Conservation (phyloP, 345 rosid genomes). For the Ricinus communis region DNA sequence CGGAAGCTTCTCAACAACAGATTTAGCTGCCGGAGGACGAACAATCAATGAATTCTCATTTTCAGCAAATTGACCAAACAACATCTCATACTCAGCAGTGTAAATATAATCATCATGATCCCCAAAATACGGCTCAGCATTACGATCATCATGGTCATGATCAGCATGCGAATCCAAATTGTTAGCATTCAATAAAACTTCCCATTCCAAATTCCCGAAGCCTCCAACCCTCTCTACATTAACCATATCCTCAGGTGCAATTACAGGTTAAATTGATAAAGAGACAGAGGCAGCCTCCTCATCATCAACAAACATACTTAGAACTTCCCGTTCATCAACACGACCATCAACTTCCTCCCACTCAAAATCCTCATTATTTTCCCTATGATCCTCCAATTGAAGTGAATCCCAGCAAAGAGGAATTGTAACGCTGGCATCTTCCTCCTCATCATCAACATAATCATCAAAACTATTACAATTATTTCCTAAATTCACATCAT, state of each 20-base stretch:
- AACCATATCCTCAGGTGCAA: slow-evolving; percentile 54
- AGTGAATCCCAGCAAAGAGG: slow-evolving; percentile 81
- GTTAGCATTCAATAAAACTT: slow-evolving; percentile 66
- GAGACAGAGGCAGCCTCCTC: slow-evolving; percentile 65
- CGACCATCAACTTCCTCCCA: slow-evolving; percentile 91
- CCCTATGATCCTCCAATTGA: slow-evolving; percentile 60
- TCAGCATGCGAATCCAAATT: slow-evolving; percentile 56
- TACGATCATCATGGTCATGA: slow-evolving; percentile 35
- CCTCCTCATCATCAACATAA: slow-evolving; percentile 42
- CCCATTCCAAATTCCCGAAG: slow-evolving; percentile 66
- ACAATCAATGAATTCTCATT: slow-evolving; percentile 58
- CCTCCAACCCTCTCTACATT: slow-evolving; percentile 52
- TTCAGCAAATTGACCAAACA: slow-evolving; percentile 81
- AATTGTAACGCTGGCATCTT: slow-evolving; percentile 44
- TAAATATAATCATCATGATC: slow-evolving; percentile 56
- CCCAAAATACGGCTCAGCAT: slow-evolving; percentile 47
- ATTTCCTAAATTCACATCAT: slow-evolving; percentile 15
- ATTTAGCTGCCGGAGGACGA: slow-evolving; percentile 68
- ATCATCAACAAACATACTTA: slow-evolving; percentile 56
- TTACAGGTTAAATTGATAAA: slow-evolving; percentile 48
- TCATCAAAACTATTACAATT: slow-evolving; percentile 3
- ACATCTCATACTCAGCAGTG: slow-evolving; percentile 64
- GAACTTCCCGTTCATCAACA: slow-evolving; percentile 62
- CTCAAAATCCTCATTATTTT: slow-evolving; percentile 69
- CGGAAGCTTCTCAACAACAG: slow-evolving; percentile 58